Base-by-base conservation (phyloP, 2,329 filamentous ascomycete species). In the Cercospora citrullina region DNA sequence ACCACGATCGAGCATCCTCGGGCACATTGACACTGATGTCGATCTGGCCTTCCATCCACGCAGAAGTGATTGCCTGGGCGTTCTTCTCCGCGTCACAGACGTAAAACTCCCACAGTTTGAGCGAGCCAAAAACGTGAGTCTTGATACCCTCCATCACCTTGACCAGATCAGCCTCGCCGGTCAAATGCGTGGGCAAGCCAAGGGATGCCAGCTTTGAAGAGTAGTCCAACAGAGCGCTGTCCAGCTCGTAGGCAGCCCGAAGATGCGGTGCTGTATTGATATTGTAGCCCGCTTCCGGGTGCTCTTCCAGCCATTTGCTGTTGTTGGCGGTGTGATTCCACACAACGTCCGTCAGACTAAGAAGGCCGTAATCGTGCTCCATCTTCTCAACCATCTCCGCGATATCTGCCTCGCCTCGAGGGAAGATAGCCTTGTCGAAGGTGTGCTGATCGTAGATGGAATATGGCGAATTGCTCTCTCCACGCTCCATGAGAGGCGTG, bases 271-370 rank as follows among this genome's bases (percentile, higher is more conserved):
- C 94, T 0, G 94, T 98, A 48, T 89, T 89, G 71, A 97, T 84
- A 78, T 96, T 99, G 85, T 99, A 99, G 16, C 95, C 95, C 55
- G 93, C 91, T 74, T 99, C 95, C 0, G 96, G 95, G 76, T 99
- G 94, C 68, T 96, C 91, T 77, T 96, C 86, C 10, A 99, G 86
- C 95, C 95, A 99, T 75, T 90, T 87, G 80, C 91, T 96, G 81
- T 98, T 98, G 82, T 97, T 88, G 6, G 95, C 94, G 4, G 95
- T 99, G 81, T 99, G 95, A 77, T 99, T 99, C 84, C 95, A 93
- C 55, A 99, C 96, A 69, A 99, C 94, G 78, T 99, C 95, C 0
- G 94, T 97, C 82, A 99, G 81, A 69, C 92, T 93, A 66, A 99
- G 84, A 64, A 99, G 83, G 2, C 91, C 91, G 79, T 96, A 89